A percentile compares a stretch with the other conserved stretches of the same genome.
Evolutionary conservation across 2,329 filamentous ascomycete species (phyloP).

Genomic region (Alternaria gaisen): DNA sequence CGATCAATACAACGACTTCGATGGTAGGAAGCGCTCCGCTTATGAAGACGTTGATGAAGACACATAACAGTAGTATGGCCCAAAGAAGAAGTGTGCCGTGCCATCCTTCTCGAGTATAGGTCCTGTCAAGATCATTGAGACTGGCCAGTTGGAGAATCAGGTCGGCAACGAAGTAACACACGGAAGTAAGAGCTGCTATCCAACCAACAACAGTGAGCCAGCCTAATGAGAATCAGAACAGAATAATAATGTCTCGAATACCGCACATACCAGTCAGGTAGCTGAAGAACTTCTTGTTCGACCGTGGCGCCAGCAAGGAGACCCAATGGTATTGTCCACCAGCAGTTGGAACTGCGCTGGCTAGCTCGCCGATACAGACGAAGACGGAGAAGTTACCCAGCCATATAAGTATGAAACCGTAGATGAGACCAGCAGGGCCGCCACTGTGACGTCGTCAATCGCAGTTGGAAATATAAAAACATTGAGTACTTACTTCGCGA

Average conservation of each 20-base stretch:
- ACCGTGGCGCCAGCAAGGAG: slow-evolving; percentile 54
- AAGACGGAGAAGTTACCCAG: slow-evolving; percentile 51
- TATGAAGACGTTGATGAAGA: slow-evolving; percentile 59
- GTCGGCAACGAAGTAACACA: slow-evolving; percentile 48
- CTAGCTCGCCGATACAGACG: slow-evolving; percentile 48
- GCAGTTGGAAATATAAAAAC: not conserved
- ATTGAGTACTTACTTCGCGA: slow-evolving; percentile 41
- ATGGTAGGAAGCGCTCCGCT: slow-evolving; percentile 58
- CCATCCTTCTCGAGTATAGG: slow-evolving; percentile 55
- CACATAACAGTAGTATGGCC: slow-evolving; percentile 53
- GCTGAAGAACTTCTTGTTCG: slow-evolving; percentile 55
- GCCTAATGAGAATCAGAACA: slow-evolving; percentile 37
- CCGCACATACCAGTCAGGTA: slow-evolving; percentile 52
- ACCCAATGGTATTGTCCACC: slow-evolving; percentile 56
- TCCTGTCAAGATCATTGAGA: slow-evolving; percentile 51
- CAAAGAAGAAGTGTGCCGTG: slow-evolving; percentile 62
- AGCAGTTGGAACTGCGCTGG: slow-evolving; percentile 50
- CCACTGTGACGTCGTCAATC: slow-evolving; percentile 35
- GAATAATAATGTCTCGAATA: not conserved
- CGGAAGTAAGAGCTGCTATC: slow-evolving; percentile 52
- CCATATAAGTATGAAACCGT: slow-evolving; percentile 50
- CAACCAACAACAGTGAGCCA: slow-evolving; percentile 58
- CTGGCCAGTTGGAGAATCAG: slow-evolving; percentile 44
- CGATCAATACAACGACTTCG: slow-evolving; percentile 59
- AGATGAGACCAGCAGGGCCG: slow-evolving; percentile 49